Evolutionary conservation across 202 grass and related monocot genomes (phyloP).

Genomic region (Digitaria exilis): DNA sequence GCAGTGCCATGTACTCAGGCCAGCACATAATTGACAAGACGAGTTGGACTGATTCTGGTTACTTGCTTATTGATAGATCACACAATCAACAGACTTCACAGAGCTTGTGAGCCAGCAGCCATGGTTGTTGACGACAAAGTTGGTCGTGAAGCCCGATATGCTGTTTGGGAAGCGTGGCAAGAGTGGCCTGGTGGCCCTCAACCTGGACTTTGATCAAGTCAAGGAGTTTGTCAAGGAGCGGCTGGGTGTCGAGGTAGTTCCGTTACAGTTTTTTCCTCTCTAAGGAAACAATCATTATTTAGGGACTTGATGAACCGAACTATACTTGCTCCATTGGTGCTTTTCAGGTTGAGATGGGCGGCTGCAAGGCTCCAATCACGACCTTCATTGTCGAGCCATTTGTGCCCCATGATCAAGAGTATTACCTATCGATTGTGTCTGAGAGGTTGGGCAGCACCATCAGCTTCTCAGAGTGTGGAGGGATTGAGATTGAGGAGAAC

Average conservation of each 20-base stretch:
- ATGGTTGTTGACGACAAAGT: constrained; percentile 74
- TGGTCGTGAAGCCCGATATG: constrained; percentile 94
- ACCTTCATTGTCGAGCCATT: constrained; percentile 85
- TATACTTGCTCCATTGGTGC: not conserved
- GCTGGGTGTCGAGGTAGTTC: constrained; percentile 43
- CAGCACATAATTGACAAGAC: not conserved
- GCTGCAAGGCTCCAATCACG: constrained; percentile 86
- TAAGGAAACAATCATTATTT: not conserved
- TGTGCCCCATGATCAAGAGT: constrained; percentile 81
- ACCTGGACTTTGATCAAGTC: constrained; percentile 73
- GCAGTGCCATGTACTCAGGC: not conserved
- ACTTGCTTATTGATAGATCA: constrained; percentile 50
- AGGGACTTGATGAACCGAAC: not conserved
- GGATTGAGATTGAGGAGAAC: constrained; percentile 96
- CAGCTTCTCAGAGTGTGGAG: constrained; percentile 93
- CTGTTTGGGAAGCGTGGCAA: constrained; percentile 93
- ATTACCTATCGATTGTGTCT: constrained; percentile 81
- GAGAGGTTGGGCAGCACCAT: constrained; percentile 87
- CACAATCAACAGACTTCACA: constrained; percentile 67
- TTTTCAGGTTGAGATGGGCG: constrained; percentile 82
- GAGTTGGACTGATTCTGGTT: not conserved
- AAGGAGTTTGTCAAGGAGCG: constrained; percentile 75
- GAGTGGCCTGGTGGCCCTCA: constrained; percentile 83
- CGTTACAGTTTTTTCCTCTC: not conserved
- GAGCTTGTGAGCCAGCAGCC: constrained; percentile 70